Evolutionary conservation across 2,329 filamentous ascomycete genomes (phyloP), one percentile per base, ranked within the genome.

Genomic region (Chaetomiaceae sp.): DNA sequence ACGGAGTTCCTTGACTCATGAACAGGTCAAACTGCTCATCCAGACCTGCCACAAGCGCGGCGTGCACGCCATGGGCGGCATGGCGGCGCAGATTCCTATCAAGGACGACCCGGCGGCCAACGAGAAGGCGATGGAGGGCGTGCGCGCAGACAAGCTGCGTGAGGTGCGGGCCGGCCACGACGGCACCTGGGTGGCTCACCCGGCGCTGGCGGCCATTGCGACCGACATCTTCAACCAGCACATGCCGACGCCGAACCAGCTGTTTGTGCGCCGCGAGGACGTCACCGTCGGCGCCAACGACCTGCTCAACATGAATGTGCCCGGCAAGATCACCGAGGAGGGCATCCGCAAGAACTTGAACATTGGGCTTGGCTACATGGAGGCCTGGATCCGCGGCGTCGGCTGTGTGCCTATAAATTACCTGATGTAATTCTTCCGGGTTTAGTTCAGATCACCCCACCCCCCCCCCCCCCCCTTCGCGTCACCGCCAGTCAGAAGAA

Each of bases 1-100:
- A n/a, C n/a, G n/a, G n/a, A n/a, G n/a, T n/a, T n/a, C n/a, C n/a
- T n/a, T n/a, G n/a, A n/a, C n/a, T 30, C 27, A 5, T 9, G 1
- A 24, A 35, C 41, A 65, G 62, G 73, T 97, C 62, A 94, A 93
- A 70, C 82, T 97, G 33, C 80, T 98, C 56, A 96, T 98, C 71
- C 91, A 96, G 78, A 97, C 93, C 47, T 98, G 93, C 76, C 93
- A 98, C 70, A 85, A 83, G 65, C 84, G 93, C 59, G 89, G 90
- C 45, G 93, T 97, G n/a, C 93, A 97, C 69, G 93, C 93, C 55
- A 97, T 97, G 93, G 83, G 93, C 58, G 93, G 93, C 56, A 97
- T 98, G 93, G 91, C 91, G 3, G 93, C 93, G 32, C 93, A 97
- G 70, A 98, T 98, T 62, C 93, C 93, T 52, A 96, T 97, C 76